phyloP scores from a whole-genome alignment of 2,329 filamentous ascomycete genomes.

The Penicillium janthinellum region DNA sequence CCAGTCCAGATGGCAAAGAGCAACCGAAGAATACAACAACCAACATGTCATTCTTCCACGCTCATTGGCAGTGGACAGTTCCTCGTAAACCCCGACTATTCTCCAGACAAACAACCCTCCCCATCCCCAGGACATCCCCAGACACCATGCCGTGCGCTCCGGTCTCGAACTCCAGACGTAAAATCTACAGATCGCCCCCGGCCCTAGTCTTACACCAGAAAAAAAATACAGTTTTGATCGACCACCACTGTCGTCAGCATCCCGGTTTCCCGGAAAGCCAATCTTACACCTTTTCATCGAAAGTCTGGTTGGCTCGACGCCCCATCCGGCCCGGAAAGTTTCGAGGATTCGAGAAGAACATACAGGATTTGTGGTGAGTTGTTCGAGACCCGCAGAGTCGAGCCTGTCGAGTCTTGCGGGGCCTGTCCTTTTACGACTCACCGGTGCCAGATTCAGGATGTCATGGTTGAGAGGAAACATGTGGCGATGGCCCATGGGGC shows the following conservation, averaged over 20 bases:
- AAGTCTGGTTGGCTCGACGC: not conserved
- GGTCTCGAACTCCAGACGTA: not conserved
- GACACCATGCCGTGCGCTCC: not conserved
- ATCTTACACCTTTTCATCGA: not conserved
- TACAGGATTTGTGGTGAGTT: too few relatives aligned
- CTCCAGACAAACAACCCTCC: not conserved
- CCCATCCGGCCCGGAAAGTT: not conserved
- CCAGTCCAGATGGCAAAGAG: not conserved
- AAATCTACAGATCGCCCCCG: too few relatives aligned
- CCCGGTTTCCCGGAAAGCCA: not conserved
- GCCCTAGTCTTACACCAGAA: too few relatives aligned
- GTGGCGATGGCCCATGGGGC: not conserved
- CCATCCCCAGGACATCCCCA: not conserved
- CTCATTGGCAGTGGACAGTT: not conserved
- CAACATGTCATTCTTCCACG: not conserved
- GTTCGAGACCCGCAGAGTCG: not conserved
- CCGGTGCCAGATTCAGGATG: conserved; percentile 14
- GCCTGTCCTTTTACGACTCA: conserved; percentile 5
- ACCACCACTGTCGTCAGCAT: not conserved
- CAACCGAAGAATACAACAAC: not conserved
- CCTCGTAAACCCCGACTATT: not conserved
- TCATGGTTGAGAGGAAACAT: not conserved
- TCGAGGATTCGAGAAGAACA: not conserved
- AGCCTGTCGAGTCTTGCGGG: not conserved
- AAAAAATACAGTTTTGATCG: not conserved